Evolutionary conservation across 1,284 basidiomycete species (phyloP), one percentile per base, ranked within the genome.

Genomic region (Volvariella volvacea): DNA sequence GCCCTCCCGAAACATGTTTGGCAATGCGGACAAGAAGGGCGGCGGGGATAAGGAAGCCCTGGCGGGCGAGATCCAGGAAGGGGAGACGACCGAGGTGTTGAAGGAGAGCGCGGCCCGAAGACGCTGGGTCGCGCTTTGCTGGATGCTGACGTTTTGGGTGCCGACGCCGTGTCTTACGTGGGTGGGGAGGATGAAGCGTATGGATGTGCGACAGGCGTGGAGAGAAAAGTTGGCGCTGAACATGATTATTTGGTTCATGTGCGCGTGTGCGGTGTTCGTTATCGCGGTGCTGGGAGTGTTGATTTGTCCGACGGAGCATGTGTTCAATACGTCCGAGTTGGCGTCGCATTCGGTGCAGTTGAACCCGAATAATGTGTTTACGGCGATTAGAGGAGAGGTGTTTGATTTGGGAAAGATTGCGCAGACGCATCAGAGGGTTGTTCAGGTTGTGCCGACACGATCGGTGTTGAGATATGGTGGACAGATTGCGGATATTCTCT

Each of bases 171-270:
- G 85, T 42, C 70, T 99, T 38, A 70, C 66, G 14, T 82, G 77
- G 61, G 57, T 91, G 45, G 90, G 90, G 1, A 77, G 90, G 17
- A 93, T 99, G 89, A 97, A 97, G 68, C 84, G 94, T 9, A 66
- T 87, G 49, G 96, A 99, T 57, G 77, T 99, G 33, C 83, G 88
- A 36, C 93, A 98, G 66, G 95, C 95, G 0, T 98, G 94, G 95
- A 73, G 94, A 53, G 95, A 99, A 67, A 99, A 98, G 68, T 74
- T 99, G 1, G 90, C 94, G 2, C 80, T 98, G 63, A 98, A 99
- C 67, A 66, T 96, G 49, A 76, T 98, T 65, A 98, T 99, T 58
- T 98, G 94, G 94, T 85, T 97, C 59, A 73, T 91, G 43, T 98
- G 93, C 58, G 83, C 65, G 17, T 83, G 80, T 55, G 85, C 92